Evolutionary conservation across 1,284 basidiomycete genomes (phyloP).

Genomic region (Grifola frondosa): DNA sequence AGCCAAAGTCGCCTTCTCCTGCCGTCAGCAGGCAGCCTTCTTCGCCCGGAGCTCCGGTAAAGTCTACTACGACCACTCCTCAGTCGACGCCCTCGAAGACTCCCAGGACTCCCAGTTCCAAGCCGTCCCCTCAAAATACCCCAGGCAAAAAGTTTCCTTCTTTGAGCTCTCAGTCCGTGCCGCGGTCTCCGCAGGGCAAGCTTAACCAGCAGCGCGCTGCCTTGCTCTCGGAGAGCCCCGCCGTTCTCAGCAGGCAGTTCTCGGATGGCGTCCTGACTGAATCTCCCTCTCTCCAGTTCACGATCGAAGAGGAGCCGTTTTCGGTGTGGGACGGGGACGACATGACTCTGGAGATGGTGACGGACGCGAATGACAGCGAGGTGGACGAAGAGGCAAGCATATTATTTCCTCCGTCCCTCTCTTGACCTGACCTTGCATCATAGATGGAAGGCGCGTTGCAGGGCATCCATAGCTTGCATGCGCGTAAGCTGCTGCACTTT

Average conservation of each 20-base stretch:
- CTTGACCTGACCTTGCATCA: slow-evolving; percentile 6
- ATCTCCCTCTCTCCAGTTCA: slow-evolving; percentile 17
- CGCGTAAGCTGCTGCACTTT: slow-evolving; percentile 66
- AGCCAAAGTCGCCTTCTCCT: slow-evolving; percentile 18
- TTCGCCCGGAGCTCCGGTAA: slow-evolving; percentile 19
- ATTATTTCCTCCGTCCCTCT: slow-evolving; percentile 4
- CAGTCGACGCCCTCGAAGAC: slow-evolving; percentile 21
- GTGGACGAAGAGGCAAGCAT: slow-evolving; percentile 64
- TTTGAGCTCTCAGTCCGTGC: too few species aligned
- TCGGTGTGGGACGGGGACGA: slow-evolving; percentile 41
- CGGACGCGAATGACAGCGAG: slow-evolving; percentile 62
- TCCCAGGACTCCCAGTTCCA: slow-evolving; percentile 18
- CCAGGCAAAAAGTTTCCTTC: slow-evolving; percentile 11
- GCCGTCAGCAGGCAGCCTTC: slow-evolving; percentile 23
- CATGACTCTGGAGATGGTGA: slow-evolving; percentile 64
- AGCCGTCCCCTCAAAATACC: slow-evolving; percentile 20
- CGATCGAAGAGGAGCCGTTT: slow-evolving; percentile 25
- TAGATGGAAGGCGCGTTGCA: slow-evolving; percentile 62
- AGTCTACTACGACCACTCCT: slow-evolving; percentile 13
- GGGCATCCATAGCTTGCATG: slow-evolving; percentile 56
- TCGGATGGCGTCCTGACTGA: slow-evolving; percentile 14
- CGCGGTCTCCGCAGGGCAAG: slow-evolving; percentile 10
- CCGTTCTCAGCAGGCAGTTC: slow-evolving; percentile 10
- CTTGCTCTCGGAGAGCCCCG: slow-evolving; percentile 15
- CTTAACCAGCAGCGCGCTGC: too few species aligned